Evolutionary conservation across 495 filamentous ascomycete genomes (phyloP), one percentile per base, ranked within the genome.

Genomic region (Friedmanniomyces simplex): DNA sequence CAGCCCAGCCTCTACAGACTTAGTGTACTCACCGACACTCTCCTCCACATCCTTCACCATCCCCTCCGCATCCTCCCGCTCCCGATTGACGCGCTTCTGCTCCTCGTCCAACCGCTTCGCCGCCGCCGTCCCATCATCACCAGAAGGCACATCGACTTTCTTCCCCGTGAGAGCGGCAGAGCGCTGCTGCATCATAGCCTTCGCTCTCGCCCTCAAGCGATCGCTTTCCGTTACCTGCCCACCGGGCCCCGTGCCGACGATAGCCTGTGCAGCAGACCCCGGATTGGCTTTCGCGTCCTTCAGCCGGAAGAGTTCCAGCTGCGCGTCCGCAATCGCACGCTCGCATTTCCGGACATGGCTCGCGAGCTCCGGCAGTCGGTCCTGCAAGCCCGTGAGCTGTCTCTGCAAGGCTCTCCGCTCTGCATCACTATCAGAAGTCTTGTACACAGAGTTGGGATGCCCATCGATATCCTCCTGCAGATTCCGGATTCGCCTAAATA

Each of bases 41-140:
- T 96, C 94, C 68, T 99, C 94, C 1, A 99, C 93, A 71, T 99
- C 94, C 46, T 81, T 82, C 36, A 94, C 89, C 91, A 99, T 95
- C 14, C 85, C 78, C 68, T 97, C 93, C 61, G 97, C 96, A 62
- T 85, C 91, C 68, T 96, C 93, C 63, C 84, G 82, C 61, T 97
- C 94, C 2, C 82, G 82, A 69, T 82, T 85, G 24, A 88, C 79
- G 54, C 81, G 85, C 54, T 84, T 79, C 67, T 77, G 93, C 69
- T 99, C 93, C 52, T 91, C 85, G 66, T 96, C 91, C 28, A 96
- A 68, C 14, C 71, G 80, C 70, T 88, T 87, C 58, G 84, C 75
- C 37, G 89, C 85, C 11, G 88, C 88, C 54, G 81, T 87, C 6
- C 82, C 77, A 66, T 90, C 86, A 37, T 79, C 78, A 12, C 76